phyloP scores from a whole-genome alignment of 106 monocot species.

The Agapanthus africanus region DNA sequence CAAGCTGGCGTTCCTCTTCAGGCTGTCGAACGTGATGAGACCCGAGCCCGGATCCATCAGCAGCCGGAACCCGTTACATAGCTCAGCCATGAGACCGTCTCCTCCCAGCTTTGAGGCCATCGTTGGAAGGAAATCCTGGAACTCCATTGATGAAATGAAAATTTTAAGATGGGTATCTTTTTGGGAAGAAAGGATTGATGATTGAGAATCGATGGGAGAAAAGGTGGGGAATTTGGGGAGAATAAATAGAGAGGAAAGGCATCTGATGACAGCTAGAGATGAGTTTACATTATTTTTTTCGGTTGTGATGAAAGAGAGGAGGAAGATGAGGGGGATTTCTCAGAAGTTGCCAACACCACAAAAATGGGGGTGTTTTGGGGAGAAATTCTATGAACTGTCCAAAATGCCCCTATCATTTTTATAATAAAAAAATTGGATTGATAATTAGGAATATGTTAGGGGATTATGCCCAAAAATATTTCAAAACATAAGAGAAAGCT shows the following conservation, averaged over 20 bases:
- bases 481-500: too few species aligned
- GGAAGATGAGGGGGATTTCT: not conserved
- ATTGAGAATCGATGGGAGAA: not conserved
- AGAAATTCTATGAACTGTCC: too few species aligned
- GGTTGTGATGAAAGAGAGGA: not conserved
- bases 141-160: slow-evolving; percentile 1
- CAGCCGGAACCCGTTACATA: slow-evolving; percentile 20
- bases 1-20: slow-evolving; percentile 13
- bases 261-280: slow-evolving; percentile 9
- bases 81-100: slow-evolving; percentile 21
- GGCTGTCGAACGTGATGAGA: slow-evolving; percentile 21
- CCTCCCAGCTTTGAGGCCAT: slow-evolving; percentile 13
- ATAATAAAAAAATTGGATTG: too few species aligned
- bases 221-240: not conserved
- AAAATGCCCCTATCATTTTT: too few species aligned
- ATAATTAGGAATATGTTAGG: too few species aligned
- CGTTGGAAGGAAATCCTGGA: slow-evolving; percentile 13
- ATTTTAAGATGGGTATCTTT: not conserved
- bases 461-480: too few species aligned
- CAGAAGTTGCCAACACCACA: slow-evolving; percentile 10
- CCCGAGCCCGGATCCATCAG: slow-evolving; percentile 22
- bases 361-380: too few species aligned
- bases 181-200: not conserved
- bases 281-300: too few species aligned
- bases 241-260: slow-evolving; percentile 5